Conservation (phyloP, 768 basidiomycete genomes). For the Kwoniella newhampshirensis region DNA sequence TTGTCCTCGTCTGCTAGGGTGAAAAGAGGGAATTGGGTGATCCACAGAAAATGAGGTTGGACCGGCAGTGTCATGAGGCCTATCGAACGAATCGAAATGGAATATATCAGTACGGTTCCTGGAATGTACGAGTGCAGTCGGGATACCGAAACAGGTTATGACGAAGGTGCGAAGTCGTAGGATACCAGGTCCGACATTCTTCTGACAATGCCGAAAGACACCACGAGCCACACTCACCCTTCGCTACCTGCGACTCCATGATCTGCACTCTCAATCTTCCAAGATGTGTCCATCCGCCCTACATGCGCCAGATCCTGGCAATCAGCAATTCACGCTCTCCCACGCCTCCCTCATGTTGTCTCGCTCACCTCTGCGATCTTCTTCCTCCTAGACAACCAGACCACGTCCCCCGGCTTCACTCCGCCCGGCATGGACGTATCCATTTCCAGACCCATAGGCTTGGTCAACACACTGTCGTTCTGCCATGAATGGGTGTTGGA, state of each 20-base stretch:
- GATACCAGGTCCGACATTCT: too few species aligned
- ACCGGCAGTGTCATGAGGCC: slow-evolving; percentile 62
- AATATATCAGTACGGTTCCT: too few species aligned
- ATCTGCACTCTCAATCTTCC: slow-evolving; percentile 68
- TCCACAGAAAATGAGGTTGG: slow-evolving; percentile 84
- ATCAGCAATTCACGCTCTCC: slow-evolving; percentile 6
- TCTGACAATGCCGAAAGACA: too few species aligned
- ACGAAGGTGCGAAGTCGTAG: too few species aligned
- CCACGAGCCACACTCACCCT: slow-evolving; percentile 58
- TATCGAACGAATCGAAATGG: slow-evolving; percentile 36
- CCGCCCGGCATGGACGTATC: slow-evolving; percentile 39
- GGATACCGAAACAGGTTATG: too few species aligned
- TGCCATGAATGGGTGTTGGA: slow-evolving; percentile 45
- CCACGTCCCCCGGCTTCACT: slow-evolving; percentile 47
- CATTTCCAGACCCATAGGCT: slow-evolving; percentile 33
- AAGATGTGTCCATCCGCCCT: slow-evolving; percentile 85
- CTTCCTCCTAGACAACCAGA: slow-evolving; percentile 52
- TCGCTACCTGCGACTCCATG: slow-evolving; percentile 65
- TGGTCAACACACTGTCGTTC: slow-evolving; percentile 37
- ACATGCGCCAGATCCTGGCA: slow-evolving; percentile 11
- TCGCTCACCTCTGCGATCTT: slow-evolving; percentile 49
- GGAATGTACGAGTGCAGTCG: too few species aligned
- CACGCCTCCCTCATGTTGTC: too few species aligned
- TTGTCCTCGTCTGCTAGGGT: slow-evolving; percentile 84
- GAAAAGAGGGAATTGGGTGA: slow-evolving; percentile 93